These are phyloP conservation scores for Phytophthora syringae DNA, from an alignment of 352 stramenopile genomes.

Conservation along the genomic window DNA sequence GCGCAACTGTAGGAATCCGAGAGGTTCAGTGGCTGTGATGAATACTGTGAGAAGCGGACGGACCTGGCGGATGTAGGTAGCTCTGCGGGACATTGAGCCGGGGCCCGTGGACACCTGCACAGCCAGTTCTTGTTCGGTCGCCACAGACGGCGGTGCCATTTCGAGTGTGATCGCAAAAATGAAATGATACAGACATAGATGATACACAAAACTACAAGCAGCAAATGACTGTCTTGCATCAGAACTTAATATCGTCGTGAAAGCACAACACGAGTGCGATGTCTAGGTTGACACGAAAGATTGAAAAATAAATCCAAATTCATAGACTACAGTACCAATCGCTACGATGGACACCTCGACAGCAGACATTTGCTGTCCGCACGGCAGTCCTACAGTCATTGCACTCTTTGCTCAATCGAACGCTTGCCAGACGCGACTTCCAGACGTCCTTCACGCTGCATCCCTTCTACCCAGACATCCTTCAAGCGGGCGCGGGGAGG, in stretches of 20 bases:
- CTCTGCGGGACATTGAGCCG: conserved; percentile 9
- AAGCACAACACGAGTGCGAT: no score
- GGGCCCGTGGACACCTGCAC: not conserved
- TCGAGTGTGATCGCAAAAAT: not conserved
- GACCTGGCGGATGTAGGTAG: conserved; percentile 25
- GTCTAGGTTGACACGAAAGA: no score
- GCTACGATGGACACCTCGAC: not conserved
- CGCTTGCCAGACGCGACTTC: not conserved
- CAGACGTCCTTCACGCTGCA: not conserved
- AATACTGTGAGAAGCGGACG: not conserved
- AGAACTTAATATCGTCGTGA: no score
- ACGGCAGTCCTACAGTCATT: no score
- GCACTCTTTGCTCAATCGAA: conserved; percentile 2
- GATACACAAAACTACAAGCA: no score
- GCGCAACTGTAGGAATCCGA: conserved; percentile 14
- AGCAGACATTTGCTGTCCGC: not conserved
- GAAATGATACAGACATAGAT: not conserved
- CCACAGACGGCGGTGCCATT: not conserved
- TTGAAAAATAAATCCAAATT: no score
- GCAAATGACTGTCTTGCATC: no score
- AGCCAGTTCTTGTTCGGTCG: conserved; percentile 4
- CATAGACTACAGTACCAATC: not conserved
- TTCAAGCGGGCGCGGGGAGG: conserved; percentile 12
- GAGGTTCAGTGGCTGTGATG: not conserved
- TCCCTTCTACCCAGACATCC: not conserved